These are phyloP conservation scores for Mycena kentingensis DNA, from an alignment of 768 basidiomycete species.

Conservation along the genomic window DNA sequence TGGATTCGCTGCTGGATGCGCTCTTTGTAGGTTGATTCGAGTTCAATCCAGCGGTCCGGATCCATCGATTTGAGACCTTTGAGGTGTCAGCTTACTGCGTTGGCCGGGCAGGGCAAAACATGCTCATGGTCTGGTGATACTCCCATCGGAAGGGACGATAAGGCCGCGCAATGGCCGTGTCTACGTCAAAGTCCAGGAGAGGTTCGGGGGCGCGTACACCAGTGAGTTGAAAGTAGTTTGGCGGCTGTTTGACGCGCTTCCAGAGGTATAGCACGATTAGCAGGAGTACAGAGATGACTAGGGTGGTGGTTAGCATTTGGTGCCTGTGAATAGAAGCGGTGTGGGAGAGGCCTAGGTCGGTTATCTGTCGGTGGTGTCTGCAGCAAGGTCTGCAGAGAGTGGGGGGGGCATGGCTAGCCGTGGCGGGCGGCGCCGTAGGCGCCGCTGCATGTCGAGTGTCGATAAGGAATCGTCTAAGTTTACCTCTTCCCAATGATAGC, in stretches of 20 bases:
- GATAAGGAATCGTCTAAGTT: no score
- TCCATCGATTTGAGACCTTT: constrained; percentile 51
- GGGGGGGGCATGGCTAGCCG: no score
- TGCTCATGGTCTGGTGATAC: constrained; percentile 61
- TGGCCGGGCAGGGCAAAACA: constrained; percentile 12
- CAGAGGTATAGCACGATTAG: no score
- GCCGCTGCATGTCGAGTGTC: no score
- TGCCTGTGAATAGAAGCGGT: no score
- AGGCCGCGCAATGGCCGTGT: constrained; percentile 46
- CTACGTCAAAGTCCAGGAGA: constrained; percentile 44
- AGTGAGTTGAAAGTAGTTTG: constrained; percentile 45
- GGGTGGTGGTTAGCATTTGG: no score
- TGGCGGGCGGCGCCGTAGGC: no score
- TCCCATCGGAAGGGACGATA: constrained; percentile 60
- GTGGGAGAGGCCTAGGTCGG: no score
- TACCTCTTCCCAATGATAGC: no score
- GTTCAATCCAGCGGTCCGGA: constrained; percentile 58
- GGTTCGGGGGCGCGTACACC: constrained; percentile 47
- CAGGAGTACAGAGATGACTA: no score
- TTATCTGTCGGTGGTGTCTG: no score
- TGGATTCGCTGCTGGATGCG: constrained; percentile 45
- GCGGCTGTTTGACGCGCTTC: not conserved
- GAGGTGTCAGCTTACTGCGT: not conserved
- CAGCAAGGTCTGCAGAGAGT: no score
- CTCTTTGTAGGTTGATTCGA: constrained; percentile 51